phyloP scores from a whole-genome alignment of 2,329 filamentous ascomycete genomes.

The Neonectria neomacrospora region DNA sequence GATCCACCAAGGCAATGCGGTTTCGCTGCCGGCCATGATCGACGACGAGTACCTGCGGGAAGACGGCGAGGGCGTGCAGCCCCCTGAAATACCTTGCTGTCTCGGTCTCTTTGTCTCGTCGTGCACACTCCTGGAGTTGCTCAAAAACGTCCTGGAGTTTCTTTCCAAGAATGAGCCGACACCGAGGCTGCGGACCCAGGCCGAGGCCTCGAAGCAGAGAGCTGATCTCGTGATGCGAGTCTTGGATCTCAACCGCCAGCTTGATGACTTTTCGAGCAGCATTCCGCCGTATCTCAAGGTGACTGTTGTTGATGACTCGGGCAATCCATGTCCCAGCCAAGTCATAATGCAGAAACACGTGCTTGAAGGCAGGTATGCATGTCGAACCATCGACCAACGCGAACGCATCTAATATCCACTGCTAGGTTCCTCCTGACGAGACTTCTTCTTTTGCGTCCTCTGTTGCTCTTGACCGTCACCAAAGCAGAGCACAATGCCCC shows the following conservation, averaged over 20 bases:
- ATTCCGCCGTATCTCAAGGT: constrained; percentile 2
- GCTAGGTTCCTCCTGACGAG: constrained; percentile 3
- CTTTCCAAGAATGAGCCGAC: not conserved
- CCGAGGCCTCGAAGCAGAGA: not conserved
- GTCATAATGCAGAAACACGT: constrained; percentile 4
- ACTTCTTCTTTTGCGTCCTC: constrained; percentile 1
- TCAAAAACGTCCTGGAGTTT: constrained; percentile 21
- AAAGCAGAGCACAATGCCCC: not conserved
- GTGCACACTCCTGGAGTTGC: not conserved
- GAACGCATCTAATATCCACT: not conserved
- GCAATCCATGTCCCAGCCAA: not conserved
- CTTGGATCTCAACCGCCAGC: constrained; percentile 9
- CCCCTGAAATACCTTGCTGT: not conserved
- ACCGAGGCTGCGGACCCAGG: not conserved
- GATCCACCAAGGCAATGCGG: constrained; percentile 9
- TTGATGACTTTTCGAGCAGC: constrained; percentile 6
- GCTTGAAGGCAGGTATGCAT: not conserved
- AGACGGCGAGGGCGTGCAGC: constrained; percentile 13
- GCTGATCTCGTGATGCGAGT: not conserved
- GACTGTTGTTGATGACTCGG: not conserved
- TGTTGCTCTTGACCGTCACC: constrained; percentile 3
- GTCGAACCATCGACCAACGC: too few species aligned
- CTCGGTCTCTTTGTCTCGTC: constrained; percentile 18
- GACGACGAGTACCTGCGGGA: constrained; percentile 22
- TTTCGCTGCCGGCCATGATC: constrained; percentile 18